These are phyloP conservation scores for Ogataea paraovalis DNA, from an alignment of 805 yeast genomes.

Conservation along the genomic window DNA sequence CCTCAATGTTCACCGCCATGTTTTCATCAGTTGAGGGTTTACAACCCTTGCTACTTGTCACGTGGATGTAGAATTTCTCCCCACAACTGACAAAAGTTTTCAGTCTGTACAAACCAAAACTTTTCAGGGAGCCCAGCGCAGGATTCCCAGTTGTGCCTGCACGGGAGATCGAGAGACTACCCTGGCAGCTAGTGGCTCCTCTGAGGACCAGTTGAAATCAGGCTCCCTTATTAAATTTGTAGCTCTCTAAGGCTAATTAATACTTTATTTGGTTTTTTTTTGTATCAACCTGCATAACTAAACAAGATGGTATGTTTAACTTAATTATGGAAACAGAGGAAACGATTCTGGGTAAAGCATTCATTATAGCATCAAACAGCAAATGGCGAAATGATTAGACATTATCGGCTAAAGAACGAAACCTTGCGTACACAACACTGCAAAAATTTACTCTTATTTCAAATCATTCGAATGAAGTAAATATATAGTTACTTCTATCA, in stretches of 20 bases:
- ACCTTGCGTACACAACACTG: too few species aligned
- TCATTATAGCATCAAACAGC: background rate
- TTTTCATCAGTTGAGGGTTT: conserved; percentile 1
- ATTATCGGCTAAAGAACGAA: too few species aligned
- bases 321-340: background rate
- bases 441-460: too few species aligned
- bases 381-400: too few species aligned
- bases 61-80: conserved; percentile 4
- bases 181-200: too few species aligned
- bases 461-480: too few species aligned
- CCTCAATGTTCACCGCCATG: background rate
- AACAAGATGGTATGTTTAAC: conserved; percentile 3
- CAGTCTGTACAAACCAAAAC: conserved; percentile 1
- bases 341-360: background rate
- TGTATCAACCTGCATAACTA: background rate
- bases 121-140: background rate
- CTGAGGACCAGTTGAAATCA: background rate
- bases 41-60: conserved; percentile 1
- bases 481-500: too few species aligned
- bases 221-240: too few species aligned
- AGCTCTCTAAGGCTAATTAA: too few species aligned
- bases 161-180: background rate
- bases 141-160: background rate
- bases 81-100: conserved; percentile 6
- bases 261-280: too few species aligned